Percentiles rank a stretch among this genome's conserved stretches.
Evolutionary conservation across 768 basidiomycete species (phyloP).

Genomic region (Tephrocybe sp.): DNA sequence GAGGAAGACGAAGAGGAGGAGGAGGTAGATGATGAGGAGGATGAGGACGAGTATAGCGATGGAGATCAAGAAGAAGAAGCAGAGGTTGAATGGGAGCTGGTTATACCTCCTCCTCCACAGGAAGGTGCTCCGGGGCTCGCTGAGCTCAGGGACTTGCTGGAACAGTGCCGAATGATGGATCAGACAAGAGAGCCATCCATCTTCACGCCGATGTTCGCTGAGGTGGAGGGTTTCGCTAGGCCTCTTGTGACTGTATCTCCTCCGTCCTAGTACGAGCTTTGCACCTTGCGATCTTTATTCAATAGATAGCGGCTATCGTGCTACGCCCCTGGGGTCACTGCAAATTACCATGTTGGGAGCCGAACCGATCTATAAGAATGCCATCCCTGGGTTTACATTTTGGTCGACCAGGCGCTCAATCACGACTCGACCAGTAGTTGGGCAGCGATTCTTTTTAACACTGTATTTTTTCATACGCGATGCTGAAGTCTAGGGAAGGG

Average conservation of each 20-base stretch:
- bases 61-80: slow-evolving; percentile 1
- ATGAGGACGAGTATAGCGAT: slow-evolving; percentile 12
- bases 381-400: too few relatives aligned
- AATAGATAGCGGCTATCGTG: too few relatives aligned
- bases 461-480: too few relatives aligned
- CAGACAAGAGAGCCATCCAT: slow-evolving; percentile 41
- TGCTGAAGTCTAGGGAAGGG: too few relatives aligned
- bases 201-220: slow-evolving; percentile 22
- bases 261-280: background rate
- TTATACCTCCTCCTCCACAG: slow-evolving; percentile 28
- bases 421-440: too few relatives aligned
- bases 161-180: slow-evolving; percentile 57
- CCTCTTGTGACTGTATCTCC: background rate
- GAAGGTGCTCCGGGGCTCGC: slow-evolving; percentile 28
- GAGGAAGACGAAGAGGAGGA: slow-evolving; percentile 32
- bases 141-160: slow-evolving; percentile 55
- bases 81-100: slow-evolving; percentile 23
- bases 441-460: too few relatives aligned
- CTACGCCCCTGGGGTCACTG: too few relatives aligned
- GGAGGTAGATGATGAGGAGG: slow-evolving; percentile 27
- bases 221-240: background rate
- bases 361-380: too few relatives aligned
- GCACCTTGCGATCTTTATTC: too few relatives aligned
- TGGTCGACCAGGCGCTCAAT: too few relatives aligned
- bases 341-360: too few relatives aligned